Base-by-base conservation (phyloP, 2,329 filamentous ascomycete genomes). In the Orbilia blumenaviensis region DNA sequence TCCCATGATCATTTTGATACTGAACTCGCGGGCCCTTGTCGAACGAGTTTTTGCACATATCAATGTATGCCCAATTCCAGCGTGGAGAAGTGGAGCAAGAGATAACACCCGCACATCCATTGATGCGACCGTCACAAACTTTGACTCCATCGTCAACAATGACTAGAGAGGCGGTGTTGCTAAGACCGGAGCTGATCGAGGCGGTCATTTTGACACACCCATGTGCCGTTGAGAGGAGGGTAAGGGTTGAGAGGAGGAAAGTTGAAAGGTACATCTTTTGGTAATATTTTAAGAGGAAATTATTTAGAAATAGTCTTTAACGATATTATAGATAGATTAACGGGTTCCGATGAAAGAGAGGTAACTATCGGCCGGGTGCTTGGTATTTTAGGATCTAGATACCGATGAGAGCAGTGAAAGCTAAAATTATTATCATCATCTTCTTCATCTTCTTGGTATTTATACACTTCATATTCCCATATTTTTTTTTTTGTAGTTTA, bases 1-100 rank as follows among this genome's bases (percentile, higher is more conserved):
- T 68, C 8, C 64, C 64, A 42, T 68, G 64, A 60, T 68, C 64
- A 38, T 48, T 60, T 23, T 60, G 50, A 36, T 68, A 68, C 38
- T 68, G 50, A 23, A 68, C 42, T 2, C 38, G 25, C 8, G 38
- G 50, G 14, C 64, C 64, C 50, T 60, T 46, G 18, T 68, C 21
- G 50, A 60, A 58, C 50, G 64, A 68, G 38, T 64, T 64, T n/a
- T 64, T 27, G 23, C 61, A 64, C 61, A 64, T 64, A 44, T 64
- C 44, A 27, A 64, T 62, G 56, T 62, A 62, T 44, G 56, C 56
- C 56, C 56, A 62, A 25, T 62, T 29, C 56, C 56, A 62, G 6
- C 56, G 61, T 38, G 61, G 61, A 32, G 61, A 64, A 29, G 61
- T 64, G 29, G 61, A 64, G 44, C 61, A 64, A 6, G 16, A 38